These are phyloP conservation scores for Collybia sp. DNA, from an alignment of 768 basidiomycete species.

Conservation along the genomic window DNA sequence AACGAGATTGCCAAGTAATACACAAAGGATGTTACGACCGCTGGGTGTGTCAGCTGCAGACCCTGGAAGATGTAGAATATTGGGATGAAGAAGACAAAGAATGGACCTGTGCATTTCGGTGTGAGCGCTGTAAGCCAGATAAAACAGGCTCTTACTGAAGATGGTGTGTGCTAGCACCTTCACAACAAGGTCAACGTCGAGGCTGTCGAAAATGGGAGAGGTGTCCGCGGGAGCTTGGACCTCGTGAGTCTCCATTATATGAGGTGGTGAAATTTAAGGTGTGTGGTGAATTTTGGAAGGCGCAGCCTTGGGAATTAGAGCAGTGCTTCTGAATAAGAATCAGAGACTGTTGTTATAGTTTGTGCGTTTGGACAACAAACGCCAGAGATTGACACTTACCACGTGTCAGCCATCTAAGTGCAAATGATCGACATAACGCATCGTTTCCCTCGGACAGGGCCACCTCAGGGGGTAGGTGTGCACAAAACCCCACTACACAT, in stretches of 20 bases:
- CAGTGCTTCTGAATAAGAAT: no score
- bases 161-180: conserved; percentile 76
- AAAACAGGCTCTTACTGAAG: conserved; percentile 54
- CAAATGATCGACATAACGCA: no score
- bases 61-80: conserved; percentile 76
- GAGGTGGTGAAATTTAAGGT: no score
- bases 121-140: not conserved
- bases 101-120: conserved; percentile 55
- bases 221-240: conserved; percentile 23
- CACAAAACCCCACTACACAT: no score
- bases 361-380: no score
- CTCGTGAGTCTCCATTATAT: no score
- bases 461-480: no score
- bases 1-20: conserved; percentile 58
- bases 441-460: no score
- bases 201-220: conserved; percentile 56
- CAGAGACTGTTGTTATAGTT: no score
- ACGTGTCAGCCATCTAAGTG: no score
- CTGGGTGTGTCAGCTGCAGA: conserved; percentile 41
- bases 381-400: no score
- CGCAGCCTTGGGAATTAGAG: conserved; percentile 18
- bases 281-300: conserved; percentile 9
- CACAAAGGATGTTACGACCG: conserved; percentile 42
- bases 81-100: conserved; percentile 80
- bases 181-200: conserved; percentile 75